Evolutionary conservation across 345 rosid species (phyloP).

Genomic region (Eucalyptus camaldulensis): DNA sequence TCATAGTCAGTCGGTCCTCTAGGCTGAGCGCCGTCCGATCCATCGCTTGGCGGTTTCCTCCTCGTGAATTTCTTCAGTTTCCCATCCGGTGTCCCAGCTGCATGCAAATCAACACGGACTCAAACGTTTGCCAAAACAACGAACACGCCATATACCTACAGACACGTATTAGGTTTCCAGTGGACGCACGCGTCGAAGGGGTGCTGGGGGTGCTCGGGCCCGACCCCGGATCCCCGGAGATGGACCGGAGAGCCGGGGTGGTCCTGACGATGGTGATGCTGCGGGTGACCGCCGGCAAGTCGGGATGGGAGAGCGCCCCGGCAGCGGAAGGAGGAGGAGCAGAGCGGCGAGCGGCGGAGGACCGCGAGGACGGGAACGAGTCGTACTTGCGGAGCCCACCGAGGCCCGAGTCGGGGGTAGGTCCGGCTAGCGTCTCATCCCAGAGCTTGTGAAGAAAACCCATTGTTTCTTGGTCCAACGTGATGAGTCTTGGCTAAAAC

Average conservation of each 20-base stretch:
- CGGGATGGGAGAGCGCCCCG: neutral
- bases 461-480: conserved; percentile 12
- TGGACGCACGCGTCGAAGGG: conserved; percentile 39
- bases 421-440: conserved; percentile 96
- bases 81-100: conserved; percentile 57
- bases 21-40: conserved; percentile 13
- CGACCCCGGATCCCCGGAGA: conserved; percentile 16
- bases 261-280: conserved; percentile 52
- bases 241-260: conserved; percentile 6
- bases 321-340: neutral
- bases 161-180: neutral
- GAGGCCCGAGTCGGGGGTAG: conserved; percentile 64
- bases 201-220: conserved; percentile 26
- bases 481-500: neutral
- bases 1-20: conserved; percentile 47
- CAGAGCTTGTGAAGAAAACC: conserved; percentile 74
- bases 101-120: neutral
- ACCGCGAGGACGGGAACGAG: conserved; percentile 24
- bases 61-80: conserved; percentile 24
- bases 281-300: conserved; percentile 20
- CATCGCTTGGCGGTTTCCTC: conserved; percentile 17
- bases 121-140: neutral
- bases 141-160: neutral
- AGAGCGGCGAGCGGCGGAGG: neutral
- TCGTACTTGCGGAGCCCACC: conserved; percentile 41